phyloP scores from a whole-genome alignment of 139 green algal species.

The Mesotaenium endlicherianum region DNA sequence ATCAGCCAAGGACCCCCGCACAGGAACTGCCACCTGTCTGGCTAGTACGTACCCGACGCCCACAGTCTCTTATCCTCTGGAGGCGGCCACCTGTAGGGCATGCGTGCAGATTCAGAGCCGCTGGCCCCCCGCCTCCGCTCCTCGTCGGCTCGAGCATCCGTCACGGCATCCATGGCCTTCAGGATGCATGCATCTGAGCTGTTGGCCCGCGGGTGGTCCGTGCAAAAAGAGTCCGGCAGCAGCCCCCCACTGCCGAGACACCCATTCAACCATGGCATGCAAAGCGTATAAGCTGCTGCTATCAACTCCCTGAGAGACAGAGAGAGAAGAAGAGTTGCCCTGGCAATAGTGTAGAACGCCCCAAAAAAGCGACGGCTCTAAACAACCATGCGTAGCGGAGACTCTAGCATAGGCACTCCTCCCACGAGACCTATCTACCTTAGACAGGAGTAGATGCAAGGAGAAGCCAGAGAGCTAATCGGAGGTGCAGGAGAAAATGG shows the following conservation, averaged over 20 bases:
- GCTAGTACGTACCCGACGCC: not conserved
- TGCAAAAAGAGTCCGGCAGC: not conserved
- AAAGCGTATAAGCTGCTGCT: not conserved
- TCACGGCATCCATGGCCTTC: not conserved
- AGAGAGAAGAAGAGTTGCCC: not conserved
- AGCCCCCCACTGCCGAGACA: slow-evolving; percentile 2
- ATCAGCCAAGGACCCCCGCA: too few relatives aligned
- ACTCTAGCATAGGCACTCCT: not conserved
- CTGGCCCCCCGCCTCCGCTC: not conserved
- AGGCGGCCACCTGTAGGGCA: not conserved
- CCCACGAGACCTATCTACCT: too few relatives aligned
- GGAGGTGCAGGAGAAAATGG: too few relatives aligned
- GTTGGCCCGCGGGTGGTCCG: not conserved
- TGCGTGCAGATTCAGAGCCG: not conserved
- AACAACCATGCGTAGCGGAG: not conserved
- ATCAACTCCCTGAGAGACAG: not conserved
- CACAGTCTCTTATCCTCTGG: not conserved
- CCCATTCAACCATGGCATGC: not conserved
- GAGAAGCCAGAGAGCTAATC: too few relatives aligned
- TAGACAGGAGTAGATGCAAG: too few relatives aligned
- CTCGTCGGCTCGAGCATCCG: not conserved
- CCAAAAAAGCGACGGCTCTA: not conserved
- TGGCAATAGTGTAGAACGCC: not conserved
- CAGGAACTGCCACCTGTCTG: too few relatives aligned
- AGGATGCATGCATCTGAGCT: not conserved